Evolutionary conservation across 2,329 filamentous ascomycete genomes (phyloP), one percentile per base, ranked within the genome.

Genomic region (Cyphellophora attinorum): DNA sequence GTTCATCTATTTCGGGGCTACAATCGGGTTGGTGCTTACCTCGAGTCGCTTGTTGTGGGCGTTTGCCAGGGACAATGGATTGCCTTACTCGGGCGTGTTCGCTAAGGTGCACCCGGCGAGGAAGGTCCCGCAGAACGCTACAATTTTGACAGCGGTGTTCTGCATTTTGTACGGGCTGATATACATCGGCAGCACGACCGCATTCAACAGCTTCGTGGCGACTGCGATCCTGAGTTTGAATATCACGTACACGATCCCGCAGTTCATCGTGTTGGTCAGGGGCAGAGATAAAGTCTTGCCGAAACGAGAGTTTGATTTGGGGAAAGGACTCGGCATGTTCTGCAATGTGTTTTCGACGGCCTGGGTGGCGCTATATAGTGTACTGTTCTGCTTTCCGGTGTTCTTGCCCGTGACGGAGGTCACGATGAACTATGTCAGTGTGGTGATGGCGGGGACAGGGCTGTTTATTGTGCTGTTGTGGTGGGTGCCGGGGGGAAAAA

Each of bases 31-130:
- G 37, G 65, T 71, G 35, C 68, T 65, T 5, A 70, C 65, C 60
- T 62, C 69, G 44, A 64, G 63, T 17, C 57, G 68, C 2, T 54
- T 71, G 5, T 64, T 61, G 39, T 72, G 67, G 67, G 66, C 64
- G 1, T 71, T 72, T 45, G 66, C 68, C 6, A 56, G 68, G 3
- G 68, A 72, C 43, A 47, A 57, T 6, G 68, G 67, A 3, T 39
- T 71, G 2, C 67, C 67, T 1, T 59, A 51, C 12, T 57, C 61
- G 11, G 27, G 40, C 17, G 61, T 56, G 41, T 51, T 69, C 10
- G 42, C 40, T 60, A 60, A 45, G 2, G 48, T 51, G 3, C 38
- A 57, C 35, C 42, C 41, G 5, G 53, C 47, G 5, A 48, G 51
- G 23, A 47, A 51, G 27, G 54, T 60, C 27, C 61, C 62, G 1